A percentile compares a stretch with the other conserved stretches of the same genome.
Conservation (phyloP, 2,329 filamentous ascomycete species). For the Penicillium corylophilum region DNA sequence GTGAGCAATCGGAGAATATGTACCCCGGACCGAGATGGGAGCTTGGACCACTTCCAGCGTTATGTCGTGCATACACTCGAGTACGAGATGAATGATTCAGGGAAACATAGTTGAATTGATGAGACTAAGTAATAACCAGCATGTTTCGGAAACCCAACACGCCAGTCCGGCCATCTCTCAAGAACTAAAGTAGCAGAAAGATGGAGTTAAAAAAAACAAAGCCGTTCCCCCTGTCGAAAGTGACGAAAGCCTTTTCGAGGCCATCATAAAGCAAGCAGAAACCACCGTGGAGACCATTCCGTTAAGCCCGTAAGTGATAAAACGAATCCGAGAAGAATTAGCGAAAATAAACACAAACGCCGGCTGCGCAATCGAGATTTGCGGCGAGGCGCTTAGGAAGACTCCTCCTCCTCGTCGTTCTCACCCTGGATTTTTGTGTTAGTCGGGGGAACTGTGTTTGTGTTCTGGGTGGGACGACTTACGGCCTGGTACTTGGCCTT, state of each 20-base stretch:
- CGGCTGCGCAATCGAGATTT: slow-evolving; percentile 26
- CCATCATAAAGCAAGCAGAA: slow-evolving; percentile 28
- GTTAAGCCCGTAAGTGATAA: slow-evolving; percentile 26
- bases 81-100: background rate
- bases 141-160: background rate
- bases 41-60: background rate
- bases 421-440: slow-evolving; percentile 46
- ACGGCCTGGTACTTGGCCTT: slow-evolving; percentile 85
- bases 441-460: slow-evolving; percentile 3
- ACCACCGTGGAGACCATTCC: slow-evolving; percentile 34
- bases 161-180: background rate
- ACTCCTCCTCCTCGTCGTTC: slow-evolving; percentile 58
- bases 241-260: slow-evolving; percentile 11
- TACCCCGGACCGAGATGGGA: background rate
- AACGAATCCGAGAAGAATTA: slow-evolving; percentile 32
- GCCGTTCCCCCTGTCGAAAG: slow-evolving; percentile 8
- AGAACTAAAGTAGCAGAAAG: background rate
- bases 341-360: slow-evolving; percentile 38
- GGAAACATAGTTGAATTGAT: background rate
- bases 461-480: slow-evolving; percentile 41
- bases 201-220: slow-evolving; percentile 1
- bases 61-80: background rate
- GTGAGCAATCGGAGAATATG: background rate
- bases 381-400: slow-evolving; percentile 29
- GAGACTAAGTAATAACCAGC: background rate